phyloP scores from a whole-genome alignment of 1,139 yeast genomes.

The Taphrina communis region DNA sequence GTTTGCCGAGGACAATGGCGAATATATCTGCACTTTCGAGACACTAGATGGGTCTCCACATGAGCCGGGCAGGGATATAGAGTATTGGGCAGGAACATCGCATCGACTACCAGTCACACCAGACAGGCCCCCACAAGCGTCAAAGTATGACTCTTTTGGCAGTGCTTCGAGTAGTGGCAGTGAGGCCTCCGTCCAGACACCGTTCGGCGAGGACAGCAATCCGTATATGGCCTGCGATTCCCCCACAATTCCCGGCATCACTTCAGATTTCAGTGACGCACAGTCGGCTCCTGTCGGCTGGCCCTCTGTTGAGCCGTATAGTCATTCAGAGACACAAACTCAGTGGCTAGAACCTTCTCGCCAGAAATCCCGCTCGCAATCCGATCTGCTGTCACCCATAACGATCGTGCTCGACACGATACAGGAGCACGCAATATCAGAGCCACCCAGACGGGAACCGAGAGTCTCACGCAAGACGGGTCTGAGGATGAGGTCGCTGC shows the following conservation, averaged over 20 bases:
- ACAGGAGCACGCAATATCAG: constrained; percentile 10
- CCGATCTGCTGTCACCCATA: constrained; percentile 14
- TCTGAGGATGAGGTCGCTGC: not conserved
- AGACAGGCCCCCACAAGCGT: not conserved
- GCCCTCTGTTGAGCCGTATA: not conserved
- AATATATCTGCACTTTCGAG: constrained; percentile 15
- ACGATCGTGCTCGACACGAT: constrained; percentile 27
- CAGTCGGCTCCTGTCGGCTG: no score
- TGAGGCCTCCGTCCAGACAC: not conserved
- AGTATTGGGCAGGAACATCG: not conserved
- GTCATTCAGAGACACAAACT: no score
- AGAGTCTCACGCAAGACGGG: not conserved
- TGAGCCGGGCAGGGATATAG: not conserved
- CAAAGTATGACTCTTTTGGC: constrained; percentile 1
- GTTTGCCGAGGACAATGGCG: constrained; percentile 16
- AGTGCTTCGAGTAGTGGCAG: constrained; percentile 6
- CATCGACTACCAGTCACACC: not conserved
- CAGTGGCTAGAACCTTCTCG: not conserved
- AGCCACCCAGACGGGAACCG: not conserved
- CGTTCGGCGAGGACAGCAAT: constrained; percentile 2
- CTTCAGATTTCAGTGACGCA: no score
- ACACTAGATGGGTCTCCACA: not conserved
- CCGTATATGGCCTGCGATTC: constrained; percentile 7
- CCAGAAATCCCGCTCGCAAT: not conserved
- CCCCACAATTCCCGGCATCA: constrained; percentile 5